Conservation (phyloP, 2,329 filamentous ascomycete genomes). For the Ceratocystis harringtonii region DNA sequence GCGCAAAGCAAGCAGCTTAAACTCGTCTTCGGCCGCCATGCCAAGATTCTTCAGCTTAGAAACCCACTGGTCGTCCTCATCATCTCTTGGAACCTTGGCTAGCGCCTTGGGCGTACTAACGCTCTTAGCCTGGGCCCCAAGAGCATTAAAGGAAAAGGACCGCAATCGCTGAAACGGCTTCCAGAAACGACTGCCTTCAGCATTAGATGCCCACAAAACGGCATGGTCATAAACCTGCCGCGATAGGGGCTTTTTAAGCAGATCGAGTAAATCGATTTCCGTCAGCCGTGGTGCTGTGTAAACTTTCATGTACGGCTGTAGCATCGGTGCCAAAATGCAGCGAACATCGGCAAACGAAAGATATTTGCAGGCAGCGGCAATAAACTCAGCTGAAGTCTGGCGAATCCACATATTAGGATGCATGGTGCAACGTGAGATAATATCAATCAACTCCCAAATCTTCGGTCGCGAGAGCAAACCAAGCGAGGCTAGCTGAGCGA, state of each 20-base stretch:
- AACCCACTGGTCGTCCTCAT: constrained; percentile 93
- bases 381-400: constrained; percentile 72
- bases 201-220: constrained; percentile 68
- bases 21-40: constrained; percentile 67
- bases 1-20: constrained; percentile 69
- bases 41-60: constrained; percentile 69
- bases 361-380: constrained; percentile 60
- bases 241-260: constrained; percentile 66
- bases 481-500: constrained; percentile 75
- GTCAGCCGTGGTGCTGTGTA: constrained; percentile 50
- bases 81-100: constrained; percentile 55
- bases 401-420: constrained; percentile 94
- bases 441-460: constrained; percentile 75
- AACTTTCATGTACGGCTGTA: constrained; percentile 69
- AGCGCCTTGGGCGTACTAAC: constrained; percentile 41
- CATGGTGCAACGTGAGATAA: constrained; percentile 71
- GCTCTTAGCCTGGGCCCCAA: constrained; percentile 38
- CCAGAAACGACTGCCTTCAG: constrained; percentile 79
- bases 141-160: constrained; percentile 39
- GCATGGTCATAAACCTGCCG: constrained; percentile 73
- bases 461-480: constrained; percentile 75
- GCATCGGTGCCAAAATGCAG: constrained; percentile 67
- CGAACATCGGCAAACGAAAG: constrained; percentile 66
- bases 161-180: constrained; percentile 55
- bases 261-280: constrained; percentile 62